Evolutionary conservation across 108 stramenopile species (phyloP), one percentile per base, ranked within the genome.

Genomic region (Nannochloropsis granulata): DNA sequence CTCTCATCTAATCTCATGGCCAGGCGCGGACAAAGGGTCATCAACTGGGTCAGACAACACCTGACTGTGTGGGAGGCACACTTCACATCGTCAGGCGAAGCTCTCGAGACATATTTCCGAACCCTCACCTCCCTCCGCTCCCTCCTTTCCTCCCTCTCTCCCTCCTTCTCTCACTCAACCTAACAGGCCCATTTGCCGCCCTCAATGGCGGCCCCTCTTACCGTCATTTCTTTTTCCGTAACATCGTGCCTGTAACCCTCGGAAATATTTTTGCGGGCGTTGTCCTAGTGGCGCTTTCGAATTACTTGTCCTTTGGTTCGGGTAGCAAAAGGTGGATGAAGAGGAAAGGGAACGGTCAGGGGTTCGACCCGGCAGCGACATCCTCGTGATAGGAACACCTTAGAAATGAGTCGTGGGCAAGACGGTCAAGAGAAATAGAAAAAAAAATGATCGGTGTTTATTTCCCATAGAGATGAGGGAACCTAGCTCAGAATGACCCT

Each of bases 251-350:
- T 25, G 96, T 96, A 7, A 94, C 96, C 26, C 87, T 97, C 46
- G 97, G 97, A 80, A 98, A 98, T 88, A 95, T 96, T 85, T 92
- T 98, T 78, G 96, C 95, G 42, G 97, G 96, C 7, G 56, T 71
- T 16, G 56, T 71, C 0, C 16, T 71, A 10, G 56, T 71, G 21
- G 56, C 56, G n/a, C n/a, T 71, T 71, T 16, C 56, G 11, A 71
- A 71, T 71, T 71, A 71, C 10, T n/a, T 71, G n/a, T 71, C 56
- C 10, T 71, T 71, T 71, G 56, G 56, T 71, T 71, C 56, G n/a
- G 56, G 56, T 71, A n/a, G 56, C 16, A 71, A 71, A n/a, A 5
- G 7, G n/a, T 71, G 56, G 56, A 34, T 34, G 34, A 34, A 34
- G 34, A 34, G 34, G 34, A 34, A 34, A 34, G 34, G 34, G 34